Conservation (phyloP, 2,329 filamentous ascomycete species). For the Fusarium neocosmosporiellum region DNA sequence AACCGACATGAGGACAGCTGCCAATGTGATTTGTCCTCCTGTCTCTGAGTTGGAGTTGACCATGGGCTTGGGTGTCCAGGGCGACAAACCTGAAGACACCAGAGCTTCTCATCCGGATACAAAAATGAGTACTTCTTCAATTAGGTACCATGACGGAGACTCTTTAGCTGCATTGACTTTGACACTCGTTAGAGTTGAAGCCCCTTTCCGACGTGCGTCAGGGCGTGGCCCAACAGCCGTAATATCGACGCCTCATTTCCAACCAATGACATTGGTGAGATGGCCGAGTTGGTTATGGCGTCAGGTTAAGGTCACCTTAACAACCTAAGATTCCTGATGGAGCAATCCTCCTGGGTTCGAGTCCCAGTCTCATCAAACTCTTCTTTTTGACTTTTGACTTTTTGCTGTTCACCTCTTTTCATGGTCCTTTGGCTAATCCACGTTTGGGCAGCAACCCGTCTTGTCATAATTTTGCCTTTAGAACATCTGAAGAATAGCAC, state of each 20-base stretch:
- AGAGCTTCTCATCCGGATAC: not conserved
- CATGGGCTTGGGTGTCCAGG: not conserved
- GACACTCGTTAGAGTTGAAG: not conserved
- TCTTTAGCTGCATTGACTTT: not conserved
- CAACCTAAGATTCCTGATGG: slow-evolving; percentile 28
- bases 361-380: slow-evolving; percentile 29
- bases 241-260: fast-evolving
- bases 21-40: not conserved
- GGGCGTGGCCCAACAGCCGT: fast-evolving
- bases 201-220: not conserved
- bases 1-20: not conserved
- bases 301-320: slow-evolving; percentile 34
- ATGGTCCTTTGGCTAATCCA: too few species aligned
- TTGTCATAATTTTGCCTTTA: too few species aligned
- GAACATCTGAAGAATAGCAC: too few species aligned
- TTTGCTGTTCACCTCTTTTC: too few species aligned
- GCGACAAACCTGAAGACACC: not conserved
- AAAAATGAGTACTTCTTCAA: not conserved
- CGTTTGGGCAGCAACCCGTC: too few species aligned
- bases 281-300: slow-evolving; percentile 37
- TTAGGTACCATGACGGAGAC: not conserved
- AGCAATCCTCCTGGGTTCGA: slow-evolving; percentile 37
- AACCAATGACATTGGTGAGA: slow-evolving; percentile 21
- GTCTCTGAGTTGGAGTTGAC: not conserved
- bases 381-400: slow-evolving; percentile 53